Evolutionary conservation across 345 rosid species (phyloP).

Genomic region (Eucalyptus guilfoylei): DNA sequence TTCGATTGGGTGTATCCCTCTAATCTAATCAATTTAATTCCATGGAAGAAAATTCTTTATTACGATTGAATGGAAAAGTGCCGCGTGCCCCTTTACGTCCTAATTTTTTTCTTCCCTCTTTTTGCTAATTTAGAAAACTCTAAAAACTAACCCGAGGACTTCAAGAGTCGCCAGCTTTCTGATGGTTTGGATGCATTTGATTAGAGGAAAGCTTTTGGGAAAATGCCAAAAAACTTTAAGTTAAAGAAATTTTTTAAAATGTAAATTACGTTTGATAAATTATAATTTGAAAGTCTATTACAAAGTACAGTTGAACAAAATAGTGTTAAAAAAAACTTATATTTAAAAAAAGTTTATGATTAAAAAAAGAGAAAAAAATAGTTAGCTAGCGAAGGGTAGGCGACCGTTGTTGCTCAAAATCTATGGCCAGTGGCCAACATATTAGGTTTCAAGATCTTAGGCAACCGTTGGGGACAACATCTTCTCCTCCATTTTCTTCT

Average conservation of each 20-base stretch:
- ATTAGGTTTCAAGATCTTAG: too few relatives aligned
- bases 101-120: background rate
- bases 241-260: too few relatives aligned
- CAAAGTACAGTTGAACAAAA: accelerated
- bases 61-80: background rate
- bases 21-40: background rate
- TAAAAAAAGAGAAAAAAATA: too few relatives aligned
- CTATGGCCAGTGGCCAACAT: accelerated
- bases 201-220: accelerated
- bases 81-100: background rate
- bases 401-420: accelerated
- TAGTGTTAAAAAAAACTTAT: accelerated
- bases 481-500: too few relatives aligned
- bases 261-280: accelerated
- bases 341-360: too few relatives aligned
- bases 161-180: background rate
- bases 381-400: accelerated
- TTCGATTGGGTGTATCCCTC: background rate
- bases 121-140: background rate
- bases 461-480: accelerated
- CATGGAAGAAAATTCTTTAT: background rate
- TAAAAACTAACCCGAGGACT: background rate
- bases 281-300: too few relatives aligned
- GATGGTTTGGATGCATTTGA: background rate
- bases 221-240: too few relatives aligned